Percentiles rank a stretch among this genome's conserved stretches.
Conservation (phyloP, 768 basidiomycete species). For the Rhodotorula babjevae region DNA sequence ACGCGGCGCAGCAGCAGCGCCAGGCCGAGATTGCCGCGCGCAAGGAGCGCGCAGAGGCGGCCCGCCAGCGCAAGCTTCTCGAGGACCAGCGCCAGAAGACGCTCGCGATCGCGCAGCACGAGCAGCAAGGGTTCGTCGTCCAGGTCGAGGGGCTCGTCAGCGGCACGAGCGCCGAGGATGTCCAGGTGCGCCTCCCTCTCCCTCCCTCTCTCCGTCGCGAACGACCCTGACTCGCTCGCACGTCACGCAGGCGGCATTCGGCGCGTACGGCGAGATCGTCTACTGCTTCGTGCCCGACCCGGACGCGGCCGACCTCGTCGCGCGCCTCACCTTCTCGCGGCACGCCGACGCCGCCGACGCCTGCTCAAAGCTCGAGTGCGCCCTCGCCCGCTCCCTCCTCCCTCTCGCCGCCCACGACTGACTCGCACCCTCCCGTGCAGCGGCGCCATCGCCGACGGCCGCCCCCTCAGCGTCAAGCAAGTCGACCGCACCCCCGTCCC, state of each 20-base stretch:
- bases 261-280: slow-evolving; percentile 31
- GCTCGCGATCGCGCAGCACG: slow-evolving; percentile 8
- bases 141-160: slow-evolving; percentile 32
- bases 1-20: background rate
- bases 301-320: slow-evolving; percentile 5
- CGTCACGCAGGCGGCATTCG: slow-evolving; percentile 30
- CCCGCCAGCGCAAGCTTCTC: slow-evolving; percentile 5
- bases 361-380: slow-evolving; percentile 32
- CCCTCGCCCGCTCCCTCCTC: too few species aligned
- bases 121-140: slow-evolving; percentile 31
- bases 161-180: slow-evolving; percentile 36
- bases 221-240: background rate
- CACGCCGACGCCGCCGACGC: slow-evolving; percentile 24
- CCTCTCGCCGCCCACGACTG: too few species aligned
- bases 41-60: background rate
- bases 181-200: slow-evolving; percentile 16
- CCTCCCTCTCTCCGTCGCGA: too few species aligned
- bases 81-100: slow-evolving; percentile 1
- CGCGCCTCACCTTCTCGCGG: slow-evolving; percentile 25
- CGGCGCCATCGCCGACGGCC: slow-evolving; percentile 37
- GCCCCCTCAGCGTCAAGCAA: slow-evolving; percentile 18
- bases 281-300: slow-evolving; percentile 31
- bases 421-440: background rate
- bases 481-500: slow-evolving; percentile 12
- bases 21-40: background rate